Conservation (phyloP, 306 rosid genomes). For the Elaeagnus macrophylla region DNA sequence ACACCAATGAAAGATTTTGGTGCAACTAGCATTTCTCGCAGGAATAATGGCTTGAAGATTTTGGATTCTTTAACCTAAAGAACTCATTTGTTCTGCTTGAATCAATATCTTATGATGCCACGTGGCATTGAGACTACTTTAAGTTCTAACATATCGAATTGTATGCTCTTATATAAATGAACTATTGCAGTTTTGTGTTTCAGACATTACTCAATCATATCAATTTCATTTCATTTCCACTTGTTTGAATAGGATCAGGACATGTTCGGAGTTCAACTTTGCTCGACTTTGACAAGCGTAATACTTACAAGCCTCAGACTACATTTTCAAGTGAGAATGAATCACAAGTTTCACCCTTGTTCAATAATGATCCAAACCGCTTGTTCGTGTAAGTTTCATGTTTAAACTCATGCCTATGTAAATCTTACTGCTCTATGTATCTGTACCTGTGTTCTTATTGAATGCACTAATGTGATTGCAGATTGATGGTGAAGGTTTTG, state of each 20-base stretch:
- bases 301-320: slow-evolving; percentile 10
- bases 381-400: slow-evolving; percentile 20
- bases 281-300: slow-evolving; percentile 2
- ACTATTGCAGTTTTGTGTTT: not conserved
- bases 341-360: slow-evolving; percentile 2
- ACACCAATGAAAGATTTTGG: too few species aligned
- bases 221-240: not conserved
- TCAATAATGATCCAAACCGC: not conserved
- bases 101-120: too few species aligned
- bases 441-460: not conserved
- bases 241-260: slow-evolving; percentile 20
- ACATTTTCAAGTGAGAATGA: slow-evolving; percentile 8
- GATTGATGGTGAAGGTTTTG: slow-evolving; percentile 3
- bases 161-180: not conserved
- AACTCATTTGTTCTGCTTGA: too few species aligned
- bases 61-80: too few species aligned
- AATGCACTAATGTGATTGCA: not conserved
- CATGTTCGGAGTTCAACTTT: slow-evolving; percentile 6
- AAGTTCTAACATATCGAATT: not conserved
- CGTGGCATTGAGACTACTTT: too few species aligned
- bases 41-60: too few species aligned
- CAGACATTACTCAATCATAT: not conserved
- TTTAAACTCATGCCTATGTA: not conserved
- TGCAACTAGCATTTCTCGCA: too few species aligned
- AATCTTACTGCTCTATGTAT: not conserved